Conservation (phyloP, 805 yeast species). For the Scheffersomyces lignosus region DNA sequence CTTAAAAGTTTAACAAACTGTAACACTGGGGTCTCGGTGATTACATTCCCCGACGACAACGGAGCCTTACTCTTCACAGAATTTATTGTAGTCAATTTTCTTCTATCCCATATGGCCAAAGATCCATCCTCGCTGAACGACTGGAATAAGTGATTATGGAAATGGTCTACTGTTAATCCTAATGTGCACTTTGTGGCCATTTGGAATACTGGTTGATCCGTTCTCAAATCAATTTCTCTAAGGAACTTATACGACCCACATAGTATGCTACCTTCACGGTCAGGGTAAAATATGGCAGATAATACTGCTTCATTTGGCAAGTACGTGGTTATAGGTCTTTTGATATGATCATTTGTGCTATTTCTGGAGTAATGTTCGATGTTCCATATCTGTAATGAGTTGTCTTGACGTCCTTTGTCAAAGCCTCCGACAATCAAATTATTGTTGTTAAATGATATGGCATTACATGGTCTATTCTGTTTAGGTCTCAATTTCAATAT, state of each 20-base stretch:
- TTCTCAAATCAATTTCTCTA: slow-evolving; percentile 74
- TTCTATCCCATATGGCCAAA: slow-evolving; percentile 77
- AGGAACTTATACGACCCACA: slow-evolving; percentile 77
- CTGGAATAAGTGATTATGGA: slow-evolving; percentile 64
- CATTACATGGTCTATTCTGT: slow-evolving; percentile 72
- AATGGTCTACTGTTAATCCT: slow-evolving; percentile 69
- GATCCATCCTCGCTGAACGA: slow-evolving; percentile 84
- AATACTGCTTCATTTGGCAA: slow-evolving; percentile 74
- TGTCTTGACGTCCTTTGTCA: slow-evolving; percentile 75
- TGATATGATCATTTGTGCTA: slow-evolving; percentile 49
- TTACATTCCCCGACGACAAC: slow-evolving; percentile 14
- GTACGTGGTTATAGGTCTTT: slow-evolving; percentile 55
- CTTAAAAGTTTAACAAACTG: slow-evolving; percentile 61
- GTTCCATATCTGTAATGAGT: slow-evolving; percentile 80
- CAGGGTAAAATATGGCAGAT: slow-evolving; percentile 66
- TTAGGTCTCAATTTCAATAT: slow-evolving; percentile 53
- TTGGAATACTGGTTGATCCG: slow-evolving; percentile 65
- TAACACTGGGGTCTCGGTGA: slow-evolving; percentile 55
- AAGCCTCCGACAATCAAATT: slow-evolving; percentile 75
- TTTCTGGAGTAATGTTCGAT: slow-evolving; percentile 55
- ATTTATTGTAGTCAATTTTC: slow-evolving; percentile 48
- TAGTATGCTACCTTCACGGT: slow-evolving; percentile 52
- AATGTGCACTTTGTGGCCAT: slow-evolving; percentile 72
- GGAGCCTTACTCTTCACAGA: slow-evolving; percentile 10
- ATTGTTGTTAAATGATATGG: slow-evolving; percentile 64